These are phyloP conservation scores for Piromyces finnis DNA, from an alignment of 192 early-diverging fungal species.

Conservation along the genomic window DNA sequence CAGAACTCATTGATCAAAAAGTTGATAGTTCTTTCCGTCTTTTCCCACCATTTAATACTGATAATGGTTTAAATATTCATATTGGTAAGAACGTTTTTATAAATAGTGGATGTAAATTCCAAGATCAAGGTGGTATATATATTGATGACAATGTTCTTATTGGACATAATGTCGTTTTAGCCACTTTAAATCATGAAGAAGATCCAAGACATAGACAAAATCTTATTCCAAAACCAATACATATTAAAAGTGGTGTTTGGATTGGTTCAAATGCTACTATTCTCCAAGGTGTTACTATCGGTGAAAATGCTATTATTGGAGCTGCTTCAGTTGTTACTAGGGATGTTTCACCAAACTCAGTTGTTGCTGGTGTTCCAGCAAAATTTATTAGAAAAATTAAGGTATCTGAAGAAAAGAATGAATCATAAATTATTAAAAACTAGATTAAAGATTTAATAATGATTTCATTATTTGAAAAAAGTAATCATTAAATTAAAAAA, in stretches of 20 bases:
- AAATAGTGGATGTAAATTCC: not conserved
- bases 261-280: not conserved
- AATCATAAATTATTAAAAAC: too few relatives aligned
- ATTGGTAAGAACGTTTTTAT: not conserved
- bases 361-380: not conserved
- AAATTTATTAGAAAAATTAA: not conserved
- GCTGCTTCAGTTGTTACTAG: not conserved
- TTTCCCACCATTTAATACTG: not conserved
- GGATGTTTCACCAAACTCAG: not conserved
- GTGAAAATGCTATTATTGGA: not conserved
- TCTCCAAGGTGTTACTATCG: not conserved
- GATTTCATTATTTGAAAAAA: too few relatives aligned
- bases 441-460: too few relatives aligned
- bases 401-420: too few relatives aligned
- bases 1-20: not conserved
- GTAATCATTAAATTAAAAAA: too few relatives aligned
- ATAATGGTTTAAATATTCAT: not conserved
- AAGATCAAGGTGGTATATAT: not conserved
- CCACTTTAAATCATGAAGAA: not conserved
- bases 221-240: not conserved
- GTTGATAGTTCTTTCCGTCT: not conserved
- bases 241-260: not conserved
- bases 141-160: not conserved
- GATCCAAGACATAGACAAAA: not conserved
- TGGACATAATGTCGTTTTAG: not conserved